Evolutionary conservation across 768 basidiomycete species (phyloP).

Genomic region (Boletus eberwhitei): DNA sequence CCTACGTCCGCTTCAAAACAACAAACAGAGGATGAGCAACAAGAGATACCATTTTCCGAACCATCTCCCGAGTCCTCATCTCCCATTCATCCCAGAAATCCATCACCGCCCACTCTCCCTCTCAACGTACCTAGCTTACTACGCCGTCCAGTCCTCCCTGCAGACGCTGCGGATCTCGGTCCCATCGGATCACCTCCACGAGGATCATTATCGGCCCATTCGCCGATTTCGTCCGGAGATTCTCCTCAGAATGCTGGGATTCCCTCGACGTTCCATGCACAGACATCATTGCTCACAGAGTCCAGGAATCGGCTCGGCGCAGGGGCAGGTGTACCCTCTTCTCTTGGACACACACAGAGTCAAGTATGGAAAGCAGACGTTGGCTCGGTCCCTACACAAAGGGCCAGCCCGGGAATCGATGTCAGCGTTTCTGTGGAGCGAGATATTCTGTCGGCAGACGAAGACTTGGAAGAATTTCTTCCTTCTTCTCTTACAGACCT

Average conservation of each 20-base stretch:
- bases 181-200: slow-evolving; percentile 81
- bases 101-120: slow-evolving; percentile 51
- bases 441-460: slow-evolving; percentile 45
- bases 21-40: slow-evolving; percentile 14
- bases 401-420: slow-evolving; percentile 12
- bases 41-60: slow-evolving; percentile 1
- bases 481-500: slow-evolving; percentile 87
- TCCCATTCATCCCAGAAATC: slow-evolving; percentile 25
- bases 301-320: slow-evolving; percentile 32
- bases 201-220: slow-evolving; percentile 46
- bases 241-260: slow-evolving; percentile 41
- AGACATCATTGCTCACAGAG: slow-evolving; percentile 45
- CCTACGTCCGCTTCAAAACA: background rate
- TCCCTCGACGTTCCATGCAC: slow-evolving; percentile 75
- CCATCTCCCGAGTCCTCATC: slow-evolving; percentile 9
- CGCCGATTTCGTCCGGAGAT: slow-evolving; percentile 42
- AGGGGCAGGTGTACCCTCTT: slow-evolving; percentile 54
- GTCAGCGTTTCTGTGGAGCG: slow-evolving; percentile 38
- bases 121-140: slow-evolving; percentile 48
- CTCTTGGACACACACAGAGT: slow-evolving; percentile 43
- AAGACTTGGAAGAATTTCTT: slow-evolving; percentile 84
- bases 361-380: slow-evolving; percentile 30
- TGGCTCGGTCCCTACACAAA: slow-evolving; percentile 22
- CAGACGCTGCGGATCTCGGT: slow-evolving; percentile 58
- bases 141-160: slow-evolving; percentile 39